These are phyloP conservation scores for Grosmannia serpens DNA, from an alignment of 2,329 filamentous ascomycete genomes.

Conservation along the genomic window DNA sequence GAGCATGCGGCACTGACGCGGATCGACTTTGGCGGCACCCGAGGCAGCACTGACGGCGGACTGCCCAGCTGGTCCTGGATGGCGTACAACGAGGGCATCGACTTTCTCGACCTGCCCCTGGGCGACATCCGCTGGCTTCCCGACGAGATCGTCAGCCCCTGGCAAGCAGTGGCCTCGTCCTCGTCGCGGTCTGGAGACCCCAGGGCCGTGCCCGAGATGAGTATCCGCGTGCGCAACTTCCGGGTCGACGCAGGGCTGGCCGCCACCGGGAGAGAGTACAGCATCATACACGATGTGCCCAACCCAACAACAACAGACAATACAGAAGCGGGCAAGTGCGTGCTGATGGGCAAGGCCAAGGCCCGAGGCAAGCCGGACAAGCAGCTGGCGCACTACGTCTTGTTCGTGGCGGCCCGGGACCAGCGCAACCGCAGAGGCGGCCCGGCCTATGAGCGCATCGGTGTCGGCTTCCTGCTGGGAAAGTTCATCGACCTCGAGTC, in stretches of 20 bases:
- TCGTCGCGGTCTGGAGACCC: background rate
- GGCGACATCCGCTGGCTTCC: slow-evolving; percentile 2
- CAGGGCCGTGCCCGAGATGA: background rate
- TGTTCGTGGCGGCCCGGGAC: background rate
- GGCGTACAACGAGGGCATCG: slow-evolving; percentile 20
- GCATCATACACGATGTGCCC: background rate
- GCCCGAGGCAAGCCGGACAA: background rate
- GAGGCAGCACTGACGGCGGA: background rate
- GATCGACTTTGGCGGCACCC: background rate
- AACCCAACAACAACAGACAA: background rate
- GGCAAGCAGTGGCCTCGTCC: background rate
- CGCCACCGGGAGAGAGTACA: background rate
- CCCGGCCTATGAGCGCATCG: background rate
- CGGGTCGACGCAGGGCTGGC: background rate
- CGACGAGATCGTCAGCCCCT: background rate
- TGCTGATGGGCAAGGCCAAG: background rate
- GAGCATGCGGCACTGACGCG: background rate
- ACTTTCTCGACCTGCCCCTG: slow-evolving; percentile 16
- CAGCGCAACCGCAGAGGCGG: background rate
- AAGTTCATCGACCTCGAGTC: background rate
- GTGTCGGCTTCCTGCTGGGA: background rate
- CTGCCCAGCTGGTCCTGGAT: slow-evolving; percentile 25
- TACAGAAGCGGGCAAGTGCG: background rate
- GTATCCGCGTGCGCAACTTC: background rate
- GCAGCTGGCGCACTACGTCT: background rate